These are phyloP conservation scores for Blastosporella zonata DNA, from an alignment of 1,284 basidiomycete species.

Conservation along the genomic window DNA sequence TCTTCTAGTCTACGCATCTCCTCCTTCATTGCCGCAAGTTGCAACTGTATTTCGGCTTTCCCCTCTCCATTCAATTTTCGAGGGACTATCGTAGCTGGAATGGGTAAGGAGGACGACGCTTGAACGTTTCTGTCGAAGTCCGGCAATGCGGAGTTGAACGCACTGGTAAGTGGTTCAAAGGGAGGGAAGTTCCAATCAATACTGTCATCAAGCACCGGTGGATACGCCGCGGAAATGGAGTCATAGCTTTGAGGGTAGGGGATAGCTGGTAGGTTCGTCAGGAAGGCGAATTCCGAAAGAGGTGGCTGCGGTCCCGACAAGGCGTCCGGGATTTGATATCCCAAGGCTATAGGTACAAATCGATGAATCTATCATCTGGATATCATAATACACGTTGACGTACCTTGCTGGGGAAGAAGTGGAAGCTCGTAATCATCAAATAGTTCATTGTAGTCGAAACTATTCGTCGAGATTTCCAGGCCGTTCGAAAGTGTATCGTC, in stretches of 20 bases:
- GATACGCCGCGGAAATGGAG: not conserved
- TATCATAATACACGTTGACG: not conserved
- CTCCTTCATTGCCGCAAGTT: no score
- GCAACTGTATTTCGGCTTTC: no score
- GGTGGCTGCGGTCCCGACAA: not conserved
- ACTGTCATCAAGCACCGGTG: not conserved
- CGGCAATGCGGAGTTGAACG: not conserved
- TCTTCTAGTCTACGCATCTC: no score
- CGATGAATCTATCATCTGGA: not conserved
- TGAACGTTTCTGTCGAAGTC: not conserved
- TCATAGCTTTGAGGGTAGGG: not conserved
- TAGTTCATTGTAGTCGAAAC: constrained; percentile 7
- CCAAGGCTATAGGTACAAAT: not conserved
- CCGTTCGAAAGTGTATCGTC: not conserved
- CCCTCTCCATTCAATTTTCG: no score
- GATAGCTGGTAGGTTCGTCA: not conserved
- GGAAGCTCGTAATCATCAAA: not conserved
- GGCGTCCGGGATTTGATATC: not conserved
- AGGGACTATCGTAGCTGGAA: no score
- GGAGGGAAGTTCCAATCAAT: not conserved
- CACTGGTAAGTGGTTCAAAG: not conserved
- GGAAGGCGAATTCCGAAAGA: not conserved
- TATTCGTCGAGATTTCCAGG: constrained; percentile 8
- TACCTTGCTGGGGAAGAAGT: not conserved
- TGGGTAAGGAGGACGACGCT: no score